Percentiles rank a stretch among this genome's conserved stretches.
Conservation (phyloP, 2,329 filamentous ascomycete species). For the Aspergillus ochraceus region DNA sequence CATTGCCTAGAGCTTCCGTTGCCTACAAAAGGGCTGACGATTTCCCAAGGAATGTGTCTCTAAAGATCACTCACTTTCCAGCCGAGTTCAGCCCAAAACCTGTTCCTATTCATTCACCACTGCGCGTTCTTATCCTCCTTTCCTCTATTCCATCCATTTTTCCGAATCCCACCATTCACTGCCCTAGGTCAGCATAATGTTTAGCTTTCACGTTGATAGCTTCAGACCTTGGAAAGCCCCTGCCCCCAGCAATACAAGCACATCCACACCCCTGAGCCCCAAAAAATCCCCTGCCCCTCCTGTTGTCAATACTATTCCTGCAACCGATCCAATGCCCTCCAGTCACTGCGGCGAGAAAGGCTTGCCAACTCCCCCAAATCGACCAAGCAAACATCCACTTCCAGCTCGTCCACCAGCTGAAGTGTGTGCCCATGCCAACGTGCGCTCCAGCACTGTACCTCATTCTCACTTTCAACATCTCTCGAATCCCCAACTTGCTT, state of each 20-base stretch:
- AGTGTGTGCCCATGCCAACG: neutral
- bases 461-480: neutral
- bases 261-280: neutral
- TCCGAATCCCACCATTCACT: slow-evolving; percentile 1
- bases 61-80: slow-evolving; percentile 1
- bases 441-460: neutral
- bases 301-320: slow-evolving; percentile 1
- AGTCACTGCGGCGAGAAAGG: neutral
- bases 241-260: neutral
- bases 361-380: neutral
- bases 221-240: slow-evolving; percentile 2
- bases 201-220: neutral
- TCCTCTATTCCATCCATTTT: neutral
- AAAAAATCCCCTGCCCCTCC: slow-evolving; percentile 1
- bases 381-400: slow-evolving; percentile 1
- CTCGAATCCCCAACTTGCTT: slow-evolving; percentile 1
- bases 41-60: neutral
- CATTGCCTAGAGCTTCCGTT: slow-evolving; percentile 1
- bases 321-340: neutral
- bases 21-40: neutral
- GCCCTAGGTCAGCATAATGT: neutral
- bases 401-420: neutral
- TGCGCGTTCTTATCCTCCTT: neutral
- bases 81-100: neutral
- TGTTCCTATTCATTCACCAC: neutral